Evolutionary conservation across 2,329 filamentous ascomycete genomes (phyloP), one percentile per base, ranked within the genome.

Genomic region (Botrytis squamosa): DNA sequence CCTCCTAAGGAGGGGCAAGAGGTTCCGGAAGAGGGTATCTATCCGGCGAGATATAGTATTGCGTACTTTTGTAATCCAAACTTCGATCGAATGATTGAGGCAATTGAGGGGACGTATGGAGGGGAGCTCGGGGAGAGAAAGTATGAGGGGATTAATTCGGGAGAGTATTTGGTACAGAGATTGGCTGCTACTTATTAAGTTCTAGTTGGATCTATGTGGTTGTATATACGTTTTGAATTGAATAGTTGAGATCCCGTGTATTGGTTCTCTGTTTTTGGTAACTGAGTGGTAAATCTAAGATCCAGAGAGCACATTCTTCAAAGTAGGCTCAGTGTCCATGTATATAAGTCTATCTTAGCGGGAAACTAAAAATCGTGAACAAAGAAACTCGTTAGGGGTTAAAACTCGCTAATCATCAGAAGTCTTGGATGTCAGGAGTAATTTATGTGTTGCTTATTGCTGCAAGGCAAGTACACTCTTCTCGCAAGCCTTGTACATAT

Each of bases 11-110:
- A 71, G 0, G 59, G n/a, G 4, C 25, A 65, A 40, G 70, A 71
- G 4, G 22, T 63, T 29, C 38, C 16, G 4, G 57, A 83, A 12
- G 86, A 86, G 25, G 83, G 85, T 57, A 75, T 78, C 29, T 91
- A 97, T 81, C 93, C 94, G 1, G 86, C 93, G 0, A 86, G 92
- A 57, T 98, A 98, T 80, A 95, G 92, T 78, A 91, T 98, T 80
- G 95, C 94, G 78, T 98, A 92, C 81, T 92, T 93, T 80, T 92
- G 90, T 82, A 92, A 92, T 77, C 90, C 91, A 2, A 90, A 92
- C 76, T 89, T 88, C 77, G 85, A 90, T 59, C 85, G 84, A 38
- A 82, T 84, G 72, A 92, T 92, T 75, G 88, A 92, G 75, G 89
- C 88, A 0, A 87, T 93, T 68, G 90, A 90, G 0, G 89, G 89